A percentile compares a stretch with the other conserved stretches of the same genome.
Evolutionary conservation across 1,284 basidiomycete species (phyloP).

Genomic region (Takashimella koratensis): DNA sequence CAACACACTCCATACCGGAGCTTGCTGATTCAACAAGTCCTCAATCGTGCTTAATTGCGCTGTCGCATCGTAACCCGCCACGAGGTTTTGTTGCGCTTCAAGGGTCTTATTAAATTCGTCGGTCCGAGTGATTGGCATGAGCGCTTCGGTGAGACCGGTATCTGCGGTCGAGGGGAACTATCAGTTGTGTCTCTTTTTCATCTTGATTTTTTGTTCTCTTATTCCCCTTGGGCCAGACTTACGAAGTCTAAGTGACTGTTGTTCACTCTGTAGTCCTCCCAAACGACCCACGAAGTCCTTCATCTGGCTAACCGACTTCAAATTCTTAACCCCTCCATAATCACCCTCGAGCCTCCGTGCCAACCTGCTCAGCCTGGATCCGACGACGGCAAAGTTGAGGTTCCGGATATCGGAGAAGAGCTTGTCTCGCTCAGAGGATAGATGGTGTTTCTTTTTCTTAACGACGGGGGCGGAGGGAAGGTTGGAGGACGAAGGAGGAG

Average conservation of each 20-base stretch:
- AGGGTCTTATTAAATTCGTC: constrained; percentile 87
- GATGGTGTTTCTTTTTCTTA: constrained; percentile 80
- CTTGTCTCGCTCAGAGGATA: constrained; percentile 72
- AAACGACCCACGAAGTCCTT: constrained; percentile 93
- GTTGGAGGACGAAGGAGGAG: constrained; percentile 50
- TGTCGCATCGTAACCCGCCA: constrained; percentile 79
- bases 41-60: constrained; percentile 77
- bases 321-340: constrained; percentile 55
- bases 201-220: too few species aligned
- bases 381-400: constrained; percentile 90
- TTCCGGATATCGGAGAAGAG: constrained; percentile 82
- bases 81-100: constrained; percentile 94
- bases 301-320: constrained; percentile 86
- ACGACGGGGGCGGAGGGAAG: constrained; percentile 52
- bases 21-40: constrained; percentile 78
- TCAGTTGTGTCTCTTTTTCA: too few species aligned
- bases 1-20: constrained; percentile 70
- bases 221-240: too few species aligned
- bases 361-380: constrained; percentile 72
- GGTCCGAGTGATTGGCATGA: constrained; percentile 78
- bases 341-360: constrained; percentile 85
- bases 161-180: constrained; percentile 58
- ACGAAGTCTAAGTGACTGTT: constrained; percentile 85
- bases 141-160: constrained; percentile 86
- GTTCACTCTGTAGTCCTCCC: constrained; percentile 84